Conservation (phyloP, 139 green algal genomes). For the Chlorella sp. region DNA sequence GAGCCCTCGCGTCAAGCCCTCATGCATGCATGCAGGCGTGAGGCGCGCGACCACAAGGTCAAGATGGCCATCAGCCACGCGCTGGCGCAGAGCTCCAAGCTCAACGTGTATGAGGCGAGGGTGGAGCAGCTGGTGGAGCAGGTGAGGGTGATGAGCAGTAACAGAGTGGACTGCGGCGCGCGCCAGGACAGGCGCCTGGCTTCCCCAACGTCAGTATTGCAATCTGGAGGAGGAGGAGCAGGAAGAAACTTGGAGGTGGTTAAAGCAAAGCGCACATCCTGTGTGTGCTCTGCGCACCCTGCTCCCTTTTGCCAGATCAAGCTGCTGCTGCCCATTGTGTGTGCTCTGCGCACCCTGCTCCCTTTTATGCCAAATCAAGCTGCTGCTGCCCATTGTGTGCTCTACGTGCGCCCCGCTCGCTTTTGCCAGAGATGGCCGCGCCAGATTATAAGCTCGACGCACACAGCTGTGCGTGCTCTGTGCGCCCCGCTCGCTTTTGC, state of each 20-base stretch:
- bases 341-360: too few relatives aligned
- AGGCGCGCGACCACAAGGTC: slow-evolving; percentile 26
- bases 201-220: too few relatives aligned
- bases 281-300: too few relatives aligned
- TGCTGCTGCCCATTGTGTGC: neutral
- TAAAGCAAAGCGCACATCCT: too few relatives aligned
- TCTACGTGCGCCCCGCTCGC: neutral
- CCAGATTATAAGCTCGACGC: neutral
- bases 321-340: neutral
- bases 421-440: neutral
- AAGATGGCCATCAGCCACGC: slow-evolving; percentile 50
- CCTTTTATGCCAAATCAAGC: neutral
- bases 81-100: slow-evolving; percentile 67
- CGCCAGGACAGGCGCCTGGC: too few relatives aligned
- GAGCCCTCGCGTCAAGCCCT: neutral
- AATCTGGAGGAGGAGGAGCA: too few relatives aligned
- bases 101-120: slow-evolving; percentile 77
- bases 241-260: too few relatives aligned
- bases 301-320: neutral
- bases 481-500: neutral
- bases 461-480: neutral
- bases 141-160: too few relatives aligned
- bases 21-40: neutral
- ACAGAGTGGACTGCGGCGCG: too few relatives aligned
- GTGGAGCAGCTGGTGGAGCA: slow-evolving; percentile 69